Conservation (phyloP, 352 stramenopile species). For the Pythium vanterpoolii region DNA sequence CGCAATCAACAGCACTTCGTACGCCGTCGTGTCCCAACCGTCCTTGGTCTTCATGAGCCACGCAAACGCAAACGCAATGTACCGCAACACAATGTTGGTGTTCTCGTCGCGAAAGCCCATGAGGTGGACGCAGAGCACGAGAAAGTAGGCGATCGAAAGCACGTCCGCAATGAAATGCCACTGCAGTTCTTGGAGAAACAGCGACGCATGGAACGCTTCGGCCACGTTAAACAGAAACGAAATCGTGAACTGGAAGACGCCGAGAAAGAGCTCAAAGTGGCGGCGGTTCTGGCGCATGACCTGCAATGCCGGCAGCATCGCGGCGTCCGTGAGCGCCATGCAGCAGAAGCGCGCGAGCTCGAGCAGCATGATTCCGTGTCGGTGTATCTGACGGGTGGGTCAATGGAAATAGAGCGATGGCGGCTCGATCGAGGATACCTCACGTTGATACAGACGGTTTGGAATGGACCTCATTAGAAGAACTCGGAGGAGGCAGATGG, state of each 20-base stretch:
- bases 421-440: not conserved
- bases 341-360: slow-evolving; percentile 61
- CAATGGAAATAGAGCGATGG: not conserved
- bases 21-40: slow-evolving; percentile 67
- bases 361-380: slow-evolving; percentile 22
- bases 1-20: slow-evolving; percentile 61
- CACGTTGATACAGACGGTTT: not conserved
- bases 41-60: slow-evolving; percentile 89
- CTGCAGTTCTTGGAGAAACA: slow-evolving; percentile 71
- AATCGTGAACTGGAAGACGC: slow-evolving; percentile 76
- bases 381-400: no score
- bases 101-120: slow-evolving; percentile 83
- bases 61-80: slow-evolving; percentile 73
- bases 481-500: no score
- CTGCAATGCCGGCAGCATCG: slow-evolving; percentile 70
- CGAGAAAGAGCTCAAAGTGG: slow-evolving; percentile 90
- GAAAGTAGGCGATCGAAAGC: slow-evolving; percentile 81
- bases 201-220: slow-evolving; percentile 54
- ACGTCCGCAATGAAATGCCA: slow-evolving; percentile 90
- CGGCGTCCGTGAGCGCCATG: slow-evolving; percentile 65
- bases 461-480: no score
- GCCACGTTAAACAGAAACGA: slow-evolving; percentile 82
- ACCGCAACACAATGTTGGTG: slow-evolving; percentile 82
- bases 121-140: slow-evolving; percentile 82
- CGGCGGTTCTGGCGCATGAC: slow-evolving; percentile 81